Evolutionary conservation across 371 early-diverging fungal genomes (phyloP).

Genomic region (Mortierella sp.): DNA sequence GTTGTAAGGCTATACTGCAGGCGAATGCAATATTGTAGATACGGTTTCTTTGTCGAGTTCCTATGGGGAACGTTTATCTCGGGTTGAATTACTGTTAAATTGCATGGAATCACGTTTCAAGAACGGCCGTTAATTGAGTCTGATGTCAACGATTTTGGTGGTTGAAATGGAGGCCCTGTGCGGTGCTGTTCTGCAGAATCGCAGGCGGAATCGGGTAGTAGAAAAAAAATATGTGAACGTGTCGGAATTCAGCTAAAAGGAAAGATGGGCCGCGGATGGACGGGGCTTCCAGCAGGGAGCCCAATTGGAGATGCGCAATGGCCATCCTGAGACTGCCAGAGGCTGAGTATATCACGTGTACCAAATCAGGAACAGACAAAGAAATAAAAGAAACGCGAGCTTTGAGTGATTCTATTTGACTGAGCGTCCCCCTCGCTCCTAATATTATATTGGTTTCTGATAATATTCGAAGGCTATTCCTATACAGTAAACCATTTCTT

Average conservation of each 20-base stretch:
- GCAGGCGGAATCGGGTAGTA: background rate
- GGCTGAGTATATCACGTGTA: conserved; percentile 3
- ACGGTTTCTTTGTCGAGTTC: background rate
- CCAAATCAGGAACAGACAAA: too few relatives aligned
- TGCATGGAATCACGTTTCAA: background rate
- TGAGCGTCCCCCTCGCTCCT: too few relatives aligned
- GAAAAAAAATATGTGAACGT: background rate
- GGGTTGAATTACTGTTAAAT: background rate
- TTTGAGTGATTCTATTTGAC: too few relatives aligned
- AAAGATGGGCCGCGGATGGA: conserved; percentile 5
- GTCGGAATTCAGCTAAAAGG: conserved; percentile 1
- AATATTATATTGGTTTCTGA: background rate
- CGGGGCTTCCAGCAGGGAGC: conserved; percentile 8
- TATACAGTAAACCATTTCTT: conserved; percentile 39
- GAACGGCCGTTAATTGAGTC: background rate
- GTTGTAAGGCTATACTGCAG: too few relatives aligned
- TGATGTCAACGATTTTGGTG: background rate
- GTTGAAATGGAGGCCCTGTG: background rate
- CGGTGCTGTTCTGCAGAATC: background rate
- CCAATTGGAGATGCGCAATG: conserved; percentile 9
- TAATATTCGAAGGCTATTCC: background rate
- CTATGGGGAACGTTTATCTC: background rate
- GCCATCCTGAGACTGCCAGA: background rate
- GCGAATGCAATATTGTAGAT: background rate
- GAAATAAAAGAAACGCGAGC: background rate